Percentiles rank a stretch among this genome's conserved stretches.
Evolutionary conservation across 768 basidiomycete species (phyloP).

Genomic region (Panus rudis): DNA sequence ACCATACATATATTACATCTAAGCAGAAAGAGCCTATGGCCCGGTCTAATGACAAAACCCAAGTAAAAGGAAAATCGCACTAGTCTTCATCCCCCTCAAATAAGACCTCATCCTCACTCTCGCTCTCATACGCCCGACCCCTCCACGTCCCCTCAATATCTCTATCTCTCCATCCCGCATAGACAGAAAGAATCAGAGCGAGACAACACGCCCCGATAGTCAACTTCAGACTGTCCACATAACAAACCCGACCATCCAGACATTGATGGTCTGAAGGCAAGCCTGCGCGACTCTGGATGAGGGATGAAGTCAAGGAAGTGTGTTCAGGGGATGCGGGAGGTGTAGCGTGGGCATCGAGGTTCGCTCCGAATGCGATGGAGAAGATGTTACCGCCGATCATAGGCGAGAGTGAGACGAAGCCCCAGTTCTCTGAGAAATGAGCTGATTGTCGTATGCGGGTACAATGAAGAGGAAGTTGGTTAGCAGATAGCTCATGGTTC

Average conservation of each 20-base stretch:
- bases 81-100: no score
- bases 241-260: conserved; percentile 51
- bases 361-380: conserved; percentile 75
- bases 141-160: no score
- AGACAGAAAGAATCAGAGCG: conserved; percentile 40
- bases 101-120: no score
- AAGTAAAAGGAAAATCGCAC: no score
- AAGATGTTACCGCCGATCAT: conserved; percentile 77
- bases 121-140: no score
- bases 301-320: conserved; percentile 3
- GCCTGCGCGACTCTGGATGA: conserved; percentile 13
- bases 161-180: conserved; percentile 50
- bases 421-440: conserved; percentile 85
- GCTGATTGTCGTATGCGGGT: conserved; percentile 26
- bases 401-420: conserved; percentile 67
- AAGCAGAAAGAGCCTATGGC: no score
- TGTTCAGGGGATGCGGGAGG: conserved; percentile 3
- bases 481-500: neutral
- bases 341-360: conserved; percentile 65
- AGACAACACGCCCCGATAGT: conserved; percentile 38
- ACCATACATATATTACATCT: no score
- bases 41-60: no score
- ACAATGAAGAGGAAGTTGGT: no score
- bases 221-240: conserved; percentile 49
- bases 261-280: conserved; percentile 37